Base-by-base conservation (phyloP, 1,139 yeast species). In the Candida sp. region DNA sequence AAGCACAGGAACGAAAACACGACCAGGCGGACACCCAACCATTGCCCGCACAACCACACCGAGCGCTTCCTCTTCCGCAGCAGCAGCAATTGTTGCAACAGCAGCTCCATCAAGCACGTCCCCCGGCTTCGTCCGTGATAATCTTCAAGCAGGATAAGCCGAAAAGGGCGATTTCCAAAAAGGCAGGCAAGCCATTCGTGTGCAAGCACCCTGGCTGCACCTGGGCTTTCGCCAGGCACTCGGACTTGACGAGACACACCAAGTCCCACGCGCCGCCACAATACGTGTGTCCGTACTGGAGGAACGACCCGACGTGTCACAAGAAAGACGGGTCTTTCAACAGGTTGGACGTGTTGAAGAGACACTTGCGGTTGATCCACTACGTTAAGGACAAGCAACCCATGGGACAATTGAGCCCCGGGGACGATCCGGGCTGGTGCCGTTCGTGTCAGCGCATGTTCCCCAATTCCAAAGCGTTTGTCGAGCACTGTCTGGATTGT, bases 251-350 rank as follows among this genome's bases (percentile, higher is more conserved):
- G 42, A 76, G 92, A 50, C 93, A 88, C 62, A 57, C 79, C 38
- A 79, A 85, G 58, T 84, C 88, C 1, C 93, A 88, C 61, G 75
- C 78, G 33, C 77, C 78, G 42, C 92, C 92, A 1, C 78, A 76
- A 55, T 84, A 84, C 61, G 84, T 81, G 57, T 88, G 94, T 63
- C 93, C 94, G 1, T 88, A 78, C 65, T 86, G 88, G 87, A 75
- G 75, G 49, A 72, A 77, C 44, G 88, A 85, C 55, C 83, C 86
- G 3, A 81, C 88, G 2, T 87, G 92, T 63, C 93, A 86, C 63
- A 75, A 87, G 48, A 86, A 86, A 55, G 89, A 88, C 9, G 92
- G 92, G 4, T 81, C 88, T 0, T 88, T 88, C 66, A 84, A 83
- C 59, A 71, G 93, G 47, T 69, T 86, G 51, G 93, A 88, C 59